Conservation (phyloP, 257 asterid species). For the Solanum sejunctum region DNA sequence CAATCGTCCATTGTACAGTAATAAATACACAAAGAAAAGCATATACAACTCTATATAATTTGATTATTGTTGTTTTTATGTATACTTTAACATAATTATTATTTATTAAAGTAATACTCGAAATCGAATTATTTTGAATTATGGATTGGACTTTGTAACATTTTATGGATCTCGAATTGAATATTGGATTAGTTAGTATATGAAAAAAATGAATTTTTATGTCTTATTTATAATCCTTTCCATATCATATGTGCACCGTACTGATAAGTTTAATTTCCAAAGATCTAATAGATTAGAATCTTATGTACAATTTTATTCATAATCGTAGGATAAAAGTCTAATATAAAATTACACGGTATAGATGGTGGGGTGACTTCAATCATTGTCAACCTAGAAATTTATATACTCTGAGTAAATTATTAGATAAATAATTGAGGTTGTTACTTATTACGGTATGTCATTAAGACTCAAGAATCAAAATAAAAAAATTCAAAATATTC, state of each 20-base stretch:
- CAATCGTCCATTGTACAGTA: background rate
- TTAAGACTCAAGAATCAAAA: no score
- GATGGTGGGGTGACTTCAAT: background rate
- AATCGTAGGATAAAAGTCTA: background rate
- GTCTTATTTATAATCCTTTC: background rate
- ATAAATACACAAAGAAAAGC: background rate
- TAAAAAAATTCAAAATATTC: no score
- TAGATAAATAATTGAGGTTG: no score
- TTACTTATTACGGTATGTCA: rapidly evolving
- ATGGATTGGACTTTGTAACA: background rate
- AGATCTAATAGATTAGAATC: background rate
- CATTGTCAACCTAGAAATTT: no score
- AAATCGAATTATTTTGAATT: background rate
- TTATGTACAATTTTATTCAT: background rate
- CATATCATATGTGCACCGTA: background rate
- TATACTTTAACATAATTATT: background rate
- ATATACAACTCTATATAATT: background rate
- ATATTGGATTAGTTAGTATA: background rate
- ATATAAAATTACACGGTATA: no score
- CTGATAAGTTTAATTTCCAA: background rate
- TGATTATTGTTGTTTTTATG: background rate
- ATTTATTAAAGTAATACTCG: no score
- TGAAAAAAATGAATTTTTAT: no score
- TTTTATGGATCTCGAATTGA: background rate
- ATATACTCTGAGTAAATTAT: background rate